Percentiles rank a stretch among this genome's conserved stretches.
These are phyloP conservation scores for Myriosclerotinia duriaeana DNA, from an alignment of 2,329 filamentous ascomycete genomes.

Conservation along the genomic window DNA sequence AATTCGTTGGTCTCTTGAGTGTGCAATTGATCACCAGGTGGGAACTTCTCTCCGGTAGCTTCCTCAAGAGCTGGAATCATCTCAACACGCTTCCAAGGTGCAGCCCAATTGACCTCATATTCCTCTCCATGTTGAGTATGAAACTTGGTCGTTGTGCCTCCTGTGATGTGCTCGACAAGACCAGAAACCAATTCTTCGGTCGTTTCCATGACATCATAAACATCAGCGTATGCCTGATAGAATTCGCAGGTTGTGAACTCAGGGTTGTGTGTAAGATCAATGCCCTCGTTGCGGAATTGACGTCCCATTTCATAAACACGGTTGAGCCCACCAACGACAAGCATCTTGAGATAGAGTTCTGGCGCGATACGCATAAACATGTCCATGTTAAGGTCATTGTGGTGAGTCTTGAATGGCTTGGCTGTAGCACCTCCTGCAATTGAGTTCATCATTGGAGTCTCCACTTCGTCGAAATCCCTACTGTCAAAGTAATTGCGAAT, in stretches of 20 bases:
- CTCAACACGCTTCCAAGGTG: constrained; percentile 87
- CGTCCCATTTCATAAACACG: constrained; percentile 94
- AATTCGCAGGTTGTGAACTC: constrained; percentile 99
- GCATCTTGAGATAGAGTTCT: constrained; percentile 94
- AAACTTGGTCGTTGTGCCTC: constrained; percentile 81
- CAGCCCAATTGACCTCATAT: constrained; percentile 93
- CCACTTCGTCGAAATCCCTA: constrained; percentile 86
- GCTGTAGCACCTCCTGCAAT: constrained; percentile 95
- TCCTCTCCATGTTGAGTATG: constrained; percentile 82
- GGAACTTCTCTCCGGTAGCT: constrained; percentile 90
- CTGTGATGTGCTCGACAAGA: constrained; percentile 85
- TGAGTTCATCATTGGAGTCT: constrained; percentile 96
- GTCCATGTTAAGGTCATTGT: constrained; percentile 94
- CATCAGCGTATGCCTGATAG: constrained; percentile 90
- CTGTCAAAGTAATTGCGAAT: constrained; percentile 85
- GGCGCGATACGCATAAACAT: constrained; percentile 94
- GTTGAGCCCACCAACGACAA: constrained; percentile 89
- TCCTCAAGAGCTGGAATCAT: constrained; percentile 95
- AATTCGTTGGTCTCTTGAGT: constrained; percentile 85
- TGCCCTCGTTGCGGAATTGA: constrained; percentile 92
- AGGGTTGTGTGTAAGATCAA: constrained; percentile 93
- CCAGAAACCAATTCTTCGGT: constrained; percentile 92
- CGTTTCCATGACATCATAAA: constrained; percentile 85
- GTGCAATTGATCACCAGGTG: constrained; percentile 82
- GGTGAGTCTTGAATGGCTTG: constrained; percentile 90